phyloP scores from a whole-genome alignment of 2,329 filamentous ascomycete genomes.

The Fusarium cicatricum region DNA sequence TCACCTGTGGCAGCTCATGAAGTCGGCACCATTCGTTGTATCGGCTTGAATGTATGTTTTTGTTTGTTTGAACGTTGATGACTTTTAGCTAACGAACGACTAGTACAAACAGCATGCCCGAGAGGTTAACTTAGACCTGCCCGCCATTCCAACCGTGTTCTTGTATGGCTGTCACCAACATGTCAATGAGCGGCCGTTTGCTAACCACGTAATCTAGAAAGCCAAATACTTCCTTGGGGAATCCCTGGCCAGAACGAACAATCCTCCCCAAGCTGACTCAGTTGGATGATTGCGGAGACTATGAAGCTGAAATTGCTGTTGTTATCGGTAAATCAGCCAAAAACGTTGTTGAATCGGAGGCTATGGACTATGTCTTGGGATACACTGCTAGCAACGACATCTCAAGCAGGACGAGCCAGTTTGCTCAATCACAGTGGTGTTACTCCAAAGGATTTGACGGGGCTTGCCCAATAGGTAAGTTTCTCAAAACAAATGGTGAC shows the following conservation, averaged over 20 bases:
- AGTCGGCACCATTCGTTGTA: constrained; percentile 64
- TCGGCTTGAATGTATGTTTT: constrained; percentile 60
- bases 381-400: constrained; percentile 71
- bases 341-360: constrained; percentile 63
- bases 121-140: constrained; percentile 60
- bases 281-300: constrained; percentile 62
- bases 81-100: neutral
- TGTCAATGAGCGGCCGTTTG: neutral
- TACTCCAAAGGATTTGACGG: constrained; percentile 67
- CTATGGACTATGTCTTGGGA: constrained; percentile 66
- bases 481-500: neutral
- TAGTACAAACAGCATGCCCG: constrained; percentile 48
- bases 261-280: constrained; percentile 58
- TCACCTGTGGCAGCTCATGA: constrained; percentile 46
- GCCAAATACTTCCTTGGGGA: constrained; percentile 59
- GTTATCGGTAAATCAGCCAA: constrained; percentile 58
- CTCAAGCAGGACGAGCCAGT: constrained; percentile 45
- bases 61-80: neutral
- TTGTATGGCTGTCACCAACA: constrained; percentile 44
- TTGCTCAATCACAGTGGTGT: constrained; percentile 29
- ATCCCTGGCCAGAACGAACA: constrained; percentile 60
- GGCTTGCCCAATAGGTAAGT: constrained; percentile 55
- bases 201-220: constrained; percentile 46
- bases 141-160: constrained; percentile 63
- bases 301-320: constrained; percentile 65